A percentile compares a stretch with the other conserved stretches of the same genome.
Evolutionary conservation across 805 yeast genomes (phyloP).

Genomic region (Metschnikowia sp.): DNA sequence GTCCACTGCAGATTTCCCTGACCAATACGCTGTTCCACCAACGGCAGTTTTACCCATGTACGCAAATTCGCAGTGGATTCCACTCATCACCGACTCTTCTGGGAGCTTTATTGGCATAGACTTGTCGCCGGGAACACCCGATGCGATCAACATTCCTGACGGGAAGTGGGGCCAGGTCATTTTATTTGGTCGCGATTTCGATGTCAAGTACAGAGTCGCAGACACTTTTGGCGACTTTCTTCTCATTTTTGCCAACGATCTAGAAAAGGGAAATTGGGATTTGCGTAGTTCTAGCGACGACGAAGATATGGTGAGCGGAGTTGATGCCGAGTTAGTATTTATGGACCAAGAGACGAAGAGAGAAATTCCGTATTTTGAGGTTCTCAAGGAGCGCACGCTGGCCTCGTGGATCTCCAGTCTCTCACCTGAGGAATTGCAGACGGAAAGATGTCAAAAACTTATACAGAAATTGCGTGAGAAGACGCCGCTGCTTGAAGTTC

Average conservation of each 20-base stretch:
- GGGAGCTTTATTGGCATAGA: slow-evolving; percentile 94
- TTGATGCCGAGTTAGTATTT: slow-evolving; percentile 71
- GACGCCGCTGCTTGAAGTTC: slow-evolving; percentile 4
- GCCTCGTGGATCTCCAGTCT: slow-evolving; percentile 32
- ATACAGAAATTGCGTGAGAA: slow-evolving; percentile 7
- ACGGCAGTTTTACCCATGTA: slow-evolving; percentile 68
- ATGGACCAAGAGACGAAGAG: slow-evolving; percentile 54
- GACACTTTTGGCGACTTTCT: slow-evolving; percentile 87
- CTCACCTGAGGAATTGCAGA: slow-evolving; percentile 12
- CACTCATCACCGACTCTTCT: slow-evolving; percentile 78
- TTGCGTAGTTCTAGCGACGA: slow-evolving; percentile 43
- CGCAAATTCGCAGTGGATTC: slow-evolving; percentile 92
- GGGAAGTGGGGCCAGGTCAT: slow-evolving; percentile 84
- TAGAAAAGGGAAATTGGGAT: slow-evolving; percentile 78
- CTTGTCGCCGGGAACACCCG: slow-evolving; percentile 33
- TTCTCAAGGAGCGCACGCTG: slow-evolving; percentile 31
- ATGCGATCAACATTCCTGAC: slow-evolving; percentile 2
- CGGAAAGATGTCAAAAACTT: slow-evolving; percentile 1
- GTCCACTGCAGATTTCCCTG: slow-evolving; percentile 34
- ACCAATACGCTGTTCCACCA: slow-evolving; percentile 68
- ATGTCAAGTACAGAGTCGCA: slow-evolving; percentile 82
- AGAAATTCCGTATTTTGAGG: slow-evolving; percentile 41
- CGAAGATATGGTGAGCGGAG: slow-evolving; percentile 50
- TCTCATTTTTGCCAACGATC: slow-evolving; percentile 76
- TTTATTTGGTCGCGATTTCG: slow-evolving; percentile 90